Evolutionary conservation across 306 rosid genomes (phyloP).

Genomic region (Oxytropis ochrocephala): DNA sequence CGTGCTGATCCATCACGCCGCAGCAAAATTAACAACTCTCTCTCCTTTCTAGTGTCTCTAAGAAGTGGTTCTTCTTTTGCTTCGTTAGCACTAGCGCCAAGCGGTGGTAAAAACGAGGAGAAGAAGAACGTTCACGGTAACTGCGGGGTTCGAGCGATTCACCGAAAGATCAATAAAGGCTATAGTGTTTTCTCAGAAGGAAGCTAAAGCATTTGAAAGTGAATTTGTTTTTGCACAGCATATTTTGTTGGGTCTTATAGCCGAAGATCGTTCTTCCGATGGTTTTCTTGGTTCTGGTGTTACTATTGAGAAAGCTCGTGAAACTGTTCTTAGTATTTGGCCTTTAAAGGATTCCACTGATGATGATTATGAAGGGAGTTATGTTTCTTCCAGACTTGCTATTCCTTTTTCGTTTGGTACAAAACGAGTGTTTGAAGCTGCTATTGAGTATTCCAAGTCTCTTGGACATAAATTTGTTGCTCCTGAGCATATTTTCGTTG

Average conservation of each 20-base stretch:
- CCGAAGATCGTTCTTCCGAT: constrained; percentile 44
- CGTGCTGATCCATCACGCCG: neutral
- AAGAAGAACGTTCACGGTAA: constrained; percentile 18
- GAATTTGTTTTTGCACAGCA: constrained; percentile 62
- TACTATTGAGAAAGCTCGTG: constrained; percentile 56
- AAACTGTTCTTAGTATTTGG: constrained; percentile 48
- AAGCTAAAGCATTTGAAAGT: constrained; percentile 57
- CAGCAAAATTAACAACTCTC: neutral
- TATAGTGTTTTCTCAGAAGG: constrained; percentile 58
- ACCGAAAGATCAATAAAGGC: constrained; percentile 80
- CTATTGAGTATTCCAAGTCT: constrained; percentile 61
- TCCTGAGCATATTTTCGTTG: constrained; percentile 74
- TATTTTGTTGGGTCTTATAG: constrained; percentile 72
- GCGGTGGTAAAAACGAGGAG: neutral
- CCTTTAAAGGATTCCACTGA: neutral
- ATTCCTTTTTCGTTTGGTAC: constrained; percentile 62
- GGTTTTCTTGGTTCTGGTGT: constrained; percentile 67
- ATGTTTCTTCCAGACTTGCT: constrained; percentile 24
- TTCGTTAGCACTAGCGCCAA: neutral
- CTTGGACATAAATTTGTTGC: constrained; percentile 63
- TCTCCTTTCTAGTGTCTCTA: constrained; percentile 27
- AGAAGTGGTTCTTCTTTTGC: neutral
- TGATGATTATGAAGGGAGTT: neutral
- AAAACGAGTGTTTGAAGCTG: constrained; percentile 71
- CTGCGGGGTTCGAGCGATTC: constrained; percentile 65